phyloP scores from a whole-genome alignment of 345 rosid genomes.

The Fremontodendron californicum region DNA sequence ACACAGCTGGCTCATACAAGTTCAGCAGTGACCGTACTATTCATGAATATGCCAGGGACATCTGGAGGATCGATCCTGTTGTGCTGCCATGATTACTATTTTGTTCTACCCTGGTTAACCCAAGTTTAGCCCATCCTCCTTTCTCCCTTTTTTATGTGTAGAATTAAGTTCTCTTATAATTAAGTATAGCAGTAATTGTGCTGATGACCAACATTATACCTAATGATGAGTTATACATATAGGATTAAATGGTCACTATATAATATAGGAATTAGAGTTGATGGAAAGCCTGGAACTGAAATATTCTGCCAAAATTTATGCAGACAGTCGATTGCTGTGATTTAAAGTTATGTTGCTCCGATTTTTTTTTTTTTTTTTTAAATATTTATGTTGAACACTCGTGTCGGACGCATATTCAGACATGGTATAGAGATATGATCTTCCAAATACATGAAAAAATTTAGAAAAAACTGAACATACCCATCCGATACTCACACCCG shows the following conservation, averaged over 20 bases:
- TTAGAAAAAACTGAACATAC: too few species aligned
- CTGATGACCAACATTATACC: not conserved
- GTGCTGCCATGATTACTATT: conserved; percentile 30
- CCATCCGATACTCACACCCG: too few species aligned
- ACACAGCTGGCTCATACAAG: conserved; percentile 57
- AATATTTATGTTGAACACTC: too few species aligned
- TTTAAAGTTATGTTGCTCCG: too few species aligned
- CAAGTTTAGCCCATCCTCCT: not conserved
- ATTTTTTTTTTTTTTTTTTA: too few species aligned
- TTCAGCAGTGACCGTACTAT: conserved; percentile 61
- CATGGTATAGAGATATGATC: too few species aligned
- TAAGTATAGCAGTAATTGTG: not conserved
- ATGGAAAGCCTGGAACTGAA: not conserved
- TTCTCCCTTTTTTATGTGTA: not conserved
- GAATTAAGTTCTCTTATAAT: not conserved
- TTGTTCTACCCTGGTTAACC: not conserved
- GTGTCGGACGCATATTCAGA: too few species aligned
- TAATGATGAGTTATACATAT: not conserved
- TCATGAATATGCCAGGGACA: conserved; percentile 55
- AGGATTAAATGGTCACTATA: not conserved
- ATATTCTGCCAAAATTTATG: not conserved
- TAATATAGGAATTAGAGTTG: conserved; percentile 5
- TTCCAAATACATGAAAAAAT: too few species aligned
- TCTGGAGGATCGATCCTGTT: conserved; percentile 47
- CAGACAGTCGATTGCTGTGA: not conserved